These are phyloP conservation scores for Syzygium syzygioides DNA, from an alignment of 441 rosid genomes.

Conservation along the genomic window DNA sequence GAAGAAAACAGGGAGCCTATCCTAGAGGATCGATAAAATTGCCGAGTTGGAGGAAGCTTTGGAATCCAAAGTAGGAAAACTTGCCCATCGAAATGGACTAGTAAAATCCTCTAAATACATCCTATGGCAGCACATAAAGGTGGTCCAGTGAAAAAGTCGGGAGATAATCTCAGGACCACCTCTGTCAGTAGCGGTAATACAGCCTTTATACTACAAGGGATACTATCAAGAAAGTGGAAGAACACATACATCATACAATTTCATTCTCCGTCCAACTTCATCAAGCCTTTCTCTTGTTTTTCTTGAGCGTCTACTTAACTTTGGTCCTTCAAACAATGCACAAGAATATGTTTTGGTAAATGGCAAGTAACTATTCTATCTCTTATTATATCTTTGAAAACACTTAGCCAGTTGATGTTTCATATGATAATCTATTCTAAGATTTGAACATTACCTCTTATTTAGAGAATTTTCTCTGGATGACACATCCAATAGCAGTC, in stretches of 20 bases:
- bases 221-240: neutral
- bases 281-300: neutral
- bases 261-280: neutral
- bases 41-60: neutral
- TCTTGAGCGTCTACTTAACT: neutral
- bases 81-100: neutral
- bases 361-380: neutral
- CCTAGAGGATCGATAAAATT: neutral
- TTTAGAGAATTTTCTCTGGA: neutral
- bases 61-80: neutral
- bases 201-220: neutral
- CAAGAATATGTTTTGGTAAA: neutral
- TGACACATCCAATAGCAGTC: neutral
- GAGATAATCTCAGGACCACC: neutral
- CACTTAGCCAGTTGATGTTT: neutral
- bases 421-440: neutral
- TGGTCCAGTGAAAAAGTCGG: neutral
- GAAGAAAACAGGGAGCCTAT: neutral
- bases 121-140: neutral
- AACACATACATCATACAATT: neutral
- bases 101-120: neutral
- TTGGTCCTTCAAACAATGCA: neutral
- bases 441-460: neutral
- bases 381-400: neutral
- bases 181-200: neutral